These are phyloP conservation scores for Asclepias syriaca DNA, from an alignment of 257 asterid genomes.

Conservation along the genomic window DNA sequence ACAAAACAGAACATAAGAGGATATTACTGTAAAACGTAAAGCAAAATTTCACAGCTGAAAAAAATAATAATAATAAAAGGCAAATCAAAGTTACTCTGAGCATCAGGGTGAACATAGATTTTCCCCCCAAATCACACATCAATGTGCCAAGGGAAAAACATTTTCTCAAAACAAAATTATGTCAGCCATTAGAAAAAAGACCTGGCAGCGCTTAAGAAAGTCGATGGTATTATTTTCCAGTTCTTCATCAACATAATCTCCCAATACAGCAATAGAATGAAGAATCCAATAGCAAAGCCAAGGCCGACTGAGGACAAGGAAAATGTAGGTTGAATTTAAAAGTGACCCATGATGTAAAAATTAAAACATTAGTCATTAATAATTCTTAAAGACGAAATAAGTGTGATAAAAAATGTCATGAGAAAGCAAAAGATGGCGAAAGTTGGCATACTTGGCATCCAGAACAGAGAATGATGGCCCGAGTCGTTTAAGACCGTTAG, in stretches of 20 bases:
- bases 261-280: slow-evolving; percentile 78
- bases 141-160: background rate
- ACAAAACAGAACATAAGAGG: slow-evolving; percentile 1
- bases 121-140: background rate
- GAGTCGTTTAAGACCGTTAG: slow-evolving; percentile 50
- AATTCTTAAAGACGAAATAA: background rate
- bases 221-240: slow-evolving; percentile 54
- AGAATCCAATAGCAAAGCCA: slow-evolving; percentile 97
- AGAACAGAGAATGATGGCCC: slow-evolving; percentile 54
- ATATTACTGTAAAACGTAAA: background rate
- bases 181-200: slow-evolving; percentile 9
- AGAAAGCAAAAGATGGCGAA: slow-evolving; percentile 4
- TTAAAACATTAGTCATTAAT: background rate
- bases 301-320: slow-evolving; percentile 66
- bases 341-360: background rate
- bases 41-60: background rate
- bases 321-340: slow-evolving; percentile 1
- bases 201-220: slow-evolving; percentile 85
- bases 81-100: background rate
- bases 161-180: background rate
- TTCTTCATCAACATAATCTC: slow-evolving; percentile 55
- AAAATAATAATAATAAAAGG: background rate
- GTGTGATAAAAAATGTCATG: background rate
- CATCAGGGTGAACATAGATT: background rate
- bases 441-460: slow-evolving; percentile 71